Evolutionary conservation across 75 land plant genomes (phyloP), one percentile per base, ranked within the genome.

Genomic region (Chamaecyparis obtusa): DNA sequence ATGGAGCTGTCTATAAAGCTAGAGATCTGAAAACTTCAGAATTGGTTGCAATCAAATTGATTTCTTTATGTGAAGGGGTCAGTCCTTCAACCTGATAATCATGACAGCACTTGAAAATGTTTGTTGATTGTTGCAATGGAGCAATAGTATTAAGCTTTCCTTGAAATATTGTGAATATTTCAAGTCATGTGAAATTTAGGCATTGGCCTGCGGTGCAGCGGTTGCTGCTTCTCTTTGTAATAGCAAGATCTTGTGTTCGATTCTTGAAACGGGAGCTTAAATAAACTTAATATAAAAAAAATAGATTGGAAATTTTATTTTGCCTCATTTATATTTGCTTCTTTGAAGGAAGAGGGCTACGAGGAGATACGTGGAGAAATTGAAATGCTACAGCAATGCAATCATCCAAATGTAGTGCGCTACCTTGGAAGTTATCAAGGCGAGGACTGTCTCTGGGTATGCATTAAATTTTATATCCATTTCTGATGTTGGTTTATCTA

Each of bases 331-430:
- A 33, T 35, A 82, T 13, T 36, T 86, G 82, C 33, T 72, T 87
- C 19, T 88, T 2, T 64, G 32, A 83, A 95, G 99, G 99, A 98
- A 85, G 99, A 98, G 86, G 99, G 99, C 2, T 98, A 98, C 90
- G 99, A 98, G 82, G 99, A 98, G 57, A 98, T 98, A 85, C 93
- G 99, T 41, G 99, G 99, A 37, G 99, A 98, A 87, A 98, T 98
- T 87, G 99, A 97, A 87, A 98, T 97, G 99, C 87, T 98, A 87
- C 97, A 98, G 91, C 98, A 98, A 83, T 98, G 99, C 76, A 98
- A 95, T 90, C 99, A 98, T 91, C 99, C 99, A 16, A 98, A 98
- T 89, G 99, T 98, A 80, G 99, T 98, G 7, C 96, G 99, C 21
- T 97, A 98, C 87, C 89, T 98, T 87, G 99, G 99, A 54, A 96